Conservation (phyloP, 163 green algal genomes). For the Chlorella variabilis region DNA sequence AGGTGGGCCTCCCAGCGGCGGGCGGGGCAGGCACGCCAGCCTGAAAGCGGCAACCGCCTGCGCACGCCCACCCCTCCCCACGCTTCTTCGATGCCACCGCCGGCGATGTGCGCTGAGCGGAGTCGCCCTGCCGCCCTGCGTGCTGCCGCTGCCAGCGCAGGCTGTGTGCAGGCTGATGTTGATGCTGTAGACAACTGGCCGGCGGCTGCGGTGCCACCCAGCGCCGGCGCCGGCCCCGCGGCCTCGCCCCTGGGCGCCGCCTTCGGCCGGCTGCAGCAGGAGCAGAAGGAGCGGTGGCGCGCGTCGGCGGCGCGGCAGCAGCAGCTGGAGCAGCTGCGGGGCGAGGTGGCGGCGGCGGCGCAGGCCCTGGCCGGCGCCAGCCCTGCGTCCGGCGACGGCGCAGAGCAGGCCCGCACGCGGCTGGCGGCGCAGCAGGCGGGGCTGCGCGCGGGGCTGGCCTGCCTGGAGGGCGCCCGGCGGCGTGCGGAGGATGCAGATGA, state of each 20-base stretch:
- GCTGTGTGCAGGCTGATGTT: neutral
- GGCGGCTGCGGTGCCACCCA: neutral
- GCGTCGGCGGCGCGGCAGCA: neutral
- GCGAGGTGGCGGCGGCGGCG: neutral
- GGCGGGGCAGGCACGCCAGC: no score
- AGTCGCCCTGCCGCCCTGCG: no score
- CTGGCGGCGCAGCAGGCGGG: conserved; percentile 19
- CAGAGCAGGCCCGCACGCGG: no score
- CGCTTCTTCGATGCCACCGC: no score
- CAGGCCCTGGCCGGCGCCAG: neutral
- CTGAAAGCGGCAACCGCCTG: no score
- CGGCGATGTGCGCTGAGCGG: no score
- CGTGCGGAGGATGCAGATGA: neutral
- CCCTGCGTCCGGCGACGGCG: neutral
- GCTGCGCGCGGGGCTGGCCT: conserved; percentile 1
- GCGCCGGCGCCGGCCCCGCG: no score
- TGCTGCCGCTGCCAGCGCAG: neutral
- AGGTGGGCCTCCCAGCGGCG: no score
- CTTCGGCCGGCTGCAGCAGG: conserved; percentile 4
- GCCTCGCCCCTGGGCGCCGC: neutral
- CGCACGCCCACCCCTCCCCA: no score
- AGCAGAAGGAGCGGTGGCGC: conserved; percentile 18
- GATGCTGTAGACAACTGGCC: neutral
- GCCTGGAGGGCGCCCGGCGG: neutral
- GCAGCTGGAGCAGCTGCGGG: conserved; percentile 8